Evolutionary conservation across 2,329 filamentous ascomycete species (phyloP), one percentile per base, ranked within the genome.

Genomic region (Aspergillus sp.): DNA sequence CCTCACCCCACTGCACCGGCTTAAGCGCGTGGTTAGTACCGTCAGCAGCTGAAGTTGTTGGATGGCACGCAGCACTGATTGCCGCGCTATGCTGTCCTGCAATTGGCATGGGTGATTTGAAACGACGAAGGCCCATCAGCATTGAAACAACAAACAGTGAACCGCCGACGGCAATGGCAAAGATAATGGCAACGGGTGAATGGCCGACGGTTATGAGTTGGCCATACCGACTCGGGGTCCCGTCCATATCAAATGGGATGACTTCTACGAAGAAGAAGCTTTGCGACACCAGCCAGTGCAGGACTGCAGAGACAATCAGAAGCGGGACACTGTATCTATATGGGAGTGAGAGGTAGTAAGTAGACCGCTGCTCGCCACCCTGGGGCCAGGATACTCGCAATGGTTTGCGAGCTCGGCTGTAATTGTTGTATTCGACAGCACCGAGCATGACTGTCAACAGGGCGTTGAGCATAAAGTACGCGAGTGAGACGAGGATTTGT

Each of bases 281-380:
- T 61, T 80, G 77, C 0, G 78, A 82, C 3, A 79, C 64, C 5
- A 81, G 64, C 79, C 77, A 82, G 56, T 82, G 78, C 37, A 81
- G 66, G 0, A 76, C 3, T 0, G 65, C 68, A 3, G 67, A 74
- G 1, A 62, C 57, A 0, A 64, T 53, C 4, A 74, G 65, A 0
- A 80, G 60, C 0, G 79, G 77, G 1, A 82, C 62, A 2, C 70
- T 71, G 9, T 46, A 46, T n/a, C 9, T 13, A n/a, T 46, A 46
- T 0, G 79, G 77, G 0, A 82, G 63, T 2, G 70, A 71, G 1
- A 82, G 73, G 54, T 72, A 79, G 58, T 80, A 80, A 2, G 72
- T 77, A 0, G 73, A 75, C 3, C 74, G 67, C 61, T 82, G 78
- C 8, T 8, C 27, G 7, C 69, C 62, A 3, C 74, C 75, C 50